phyloP scores from a whole-genome alignment of 129 eudicot genomes.

The Apium graveolens region DNA sequence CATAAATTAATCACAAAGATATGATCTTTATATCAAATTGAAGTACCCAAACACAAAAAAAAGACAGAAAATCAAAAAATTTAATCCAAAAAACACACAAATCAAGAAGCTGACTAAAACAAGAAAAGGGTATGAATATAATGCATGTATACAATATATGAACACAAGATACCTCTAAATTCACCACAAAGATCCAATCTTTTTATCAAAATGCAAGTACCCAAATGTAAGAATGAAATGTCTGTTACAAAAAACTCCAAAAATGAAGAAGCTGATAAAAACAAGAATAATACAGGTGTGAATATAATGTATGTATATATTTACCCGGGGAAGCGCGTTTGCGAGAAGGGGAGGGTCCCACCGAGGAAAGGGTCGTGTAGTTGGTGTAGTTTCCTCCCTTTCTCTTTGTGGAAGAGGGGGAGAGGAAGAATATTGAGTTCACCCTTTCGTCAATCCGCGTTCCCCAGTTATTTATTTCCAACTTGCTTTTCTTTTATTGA shows the following conservation, averaged over 20 bases:
- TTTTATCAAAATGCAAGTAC: neutral
- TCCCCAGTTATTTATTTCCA: neutral
- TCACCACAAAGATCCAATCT: neutral
- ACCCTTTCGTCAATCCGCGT: conserved; percentile 10
- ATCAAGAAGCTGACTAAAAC: neutral
- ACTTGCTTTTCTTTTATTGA: neutral
- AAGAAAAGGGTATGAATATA: neutral
- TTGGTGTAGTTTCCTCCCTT: neutral
- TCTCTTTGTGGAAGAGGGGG: neutral
- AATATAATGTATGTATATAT: neutral
- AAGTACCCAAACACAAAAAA: neutral
- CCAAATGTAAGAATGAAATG: neutral
- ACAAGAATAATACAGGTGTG: neutral
- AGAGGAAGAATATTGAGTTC: neutral
- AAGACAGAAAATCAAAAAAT: too few relatives aligned
- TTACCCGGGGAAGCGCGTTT: conserved; percentile 10
- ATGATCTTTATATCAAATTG: neutral
- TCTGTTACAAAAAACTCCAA: neutral
- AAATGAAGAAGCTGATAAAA: neutral
- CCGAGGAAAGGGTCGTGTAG: neutral
- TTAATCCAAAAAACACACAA: too few relatives aligned
- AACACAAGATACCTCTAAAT: neutral
- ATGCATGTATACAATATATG: neutral
- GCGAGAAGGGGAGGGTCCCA: neutral
- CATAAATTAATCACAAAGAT: neutral